These are phyloP conservation scores for Ramularia collo-cygni DNA, from an alignment of 2,329 filamentous ascomycete species.

Conservation along the genomic window DNA sequence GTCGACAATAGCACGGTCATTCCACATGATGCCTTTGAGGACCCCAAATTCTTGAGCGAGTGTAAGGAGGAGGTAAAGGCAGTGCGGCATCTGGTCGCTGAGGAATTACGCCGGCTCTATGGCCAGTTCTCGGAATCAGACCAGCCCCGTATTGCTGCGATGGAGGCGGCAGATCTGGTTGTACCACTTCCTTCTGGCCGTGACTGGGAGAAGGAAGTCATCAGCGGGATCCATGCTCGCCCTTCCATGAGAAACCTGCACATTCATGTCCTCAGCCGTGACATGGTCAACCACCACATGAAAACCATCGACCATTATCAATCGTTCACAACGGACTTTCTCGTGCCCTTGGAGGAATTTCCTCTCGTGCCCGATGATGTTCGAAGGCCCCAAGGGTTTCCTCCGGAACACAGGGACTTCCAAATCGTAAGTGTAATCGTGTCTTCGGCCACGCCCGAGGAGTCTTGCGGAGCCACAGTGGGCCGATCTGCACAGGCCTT, in stretches of 20 bases:
- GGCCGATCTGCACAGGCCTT: too few species aligned
- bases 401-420: too few species aligned
- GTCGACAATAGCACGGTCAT: conserved; percentile 56
- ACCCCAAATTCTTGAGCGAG: conserved; percentile 59
- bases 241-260: conserved; percentile 92
- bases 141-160: conserved; percentile 54
- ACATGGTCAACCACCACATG: conserved; percentile 65
- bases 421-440: too few species aligned
- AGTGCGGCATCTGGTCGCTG: conserved; percentile 60
- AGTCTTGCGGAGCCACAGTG: too few species aligned
- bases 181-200: conserved; percentile 58
- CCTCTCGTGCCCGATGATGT: conserved; percentile 62
- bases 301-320: conserved; percentile 87
- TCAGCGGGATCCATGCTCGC: conserved; percentile 73
- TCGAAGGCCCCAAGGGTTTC: conserved; percentile 41
- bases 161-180: conserved; percentile 41
- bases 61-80: conserved; percentile 56
- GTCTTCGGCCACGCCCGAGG: too few species aligned
- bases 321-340: conserved; percentile 79
- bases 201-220: conserved; percentile 70
- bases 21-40: conserved; percentile 70
- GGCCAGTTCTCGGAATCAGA: conserved; percentile 60
- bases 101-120: conserved; percentile 65
- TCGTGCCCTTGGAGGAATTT: conserved; percentile 72
- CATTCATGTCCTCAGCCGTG: conserved; percentile 76